Base-by-base conservation (phyloP, 1,284 basidiomycete species). In the Porogramme epimiltina region DNA sequence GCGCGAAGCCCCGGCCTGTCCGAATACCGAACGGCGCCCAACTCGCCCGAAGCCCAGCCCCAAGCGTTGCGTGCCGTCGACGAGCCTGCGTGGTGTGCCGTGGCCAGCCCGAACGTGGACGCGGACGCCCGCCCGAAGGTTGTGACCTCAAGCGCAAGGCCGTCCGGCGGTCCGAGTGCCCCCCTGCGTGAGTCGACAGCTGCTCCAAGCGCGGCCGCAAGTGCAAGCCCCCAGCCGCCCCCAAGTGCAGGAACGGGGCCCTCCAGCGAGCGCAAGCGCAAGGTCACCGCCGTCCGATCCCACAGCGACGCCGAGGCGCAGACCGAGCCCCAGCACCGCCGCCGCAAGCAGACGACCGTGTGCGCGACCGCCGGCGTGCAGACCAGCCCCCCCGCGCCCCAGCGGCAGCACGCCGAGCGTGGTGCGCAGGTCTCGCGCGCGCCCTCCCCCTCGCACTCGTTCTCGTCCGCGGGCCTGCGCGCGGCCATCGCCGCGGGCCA, bases 1-100 rank as follows among this genome's bases (percentile, higher is more conserved):
- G 20, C 23, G 6, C 31, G 13, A n/a, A 49, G 46, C n/a, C 42
- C 45, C 15, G 42, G 19, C 20, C n/a, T 47, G 39, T 51, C 55
- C 10, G 49, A 53, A 16, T 53, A 56, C 20, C 45, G 36, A 9
- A 56, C 55, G 15, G 51, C 51, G 8, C 45, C 51, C n/a, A 47
- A 50, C 19, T 47, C 51, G 11, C 42, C 49, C 2, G 31, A 45
- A 16, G 18, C 37, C 19, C 13, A 11, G 24, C 16, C 20, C 24
- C 8, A 15, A 19, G 34, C 34, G n/a, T n/a, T 37, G 8, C 34
- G 9, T 5, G 34, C 28, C 13, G 28, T 31, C 28, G 8, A 31
- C 6, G 28, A 31, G 28, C 28, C 28, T 13, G 28, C 28, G 13
- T 8, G 6, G 6, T 31, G 6, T 31, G 28, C 6, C 6, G 8